Conservation (phyloP, 306 rosid genomes). For the Castanospermum australe region DNA sequence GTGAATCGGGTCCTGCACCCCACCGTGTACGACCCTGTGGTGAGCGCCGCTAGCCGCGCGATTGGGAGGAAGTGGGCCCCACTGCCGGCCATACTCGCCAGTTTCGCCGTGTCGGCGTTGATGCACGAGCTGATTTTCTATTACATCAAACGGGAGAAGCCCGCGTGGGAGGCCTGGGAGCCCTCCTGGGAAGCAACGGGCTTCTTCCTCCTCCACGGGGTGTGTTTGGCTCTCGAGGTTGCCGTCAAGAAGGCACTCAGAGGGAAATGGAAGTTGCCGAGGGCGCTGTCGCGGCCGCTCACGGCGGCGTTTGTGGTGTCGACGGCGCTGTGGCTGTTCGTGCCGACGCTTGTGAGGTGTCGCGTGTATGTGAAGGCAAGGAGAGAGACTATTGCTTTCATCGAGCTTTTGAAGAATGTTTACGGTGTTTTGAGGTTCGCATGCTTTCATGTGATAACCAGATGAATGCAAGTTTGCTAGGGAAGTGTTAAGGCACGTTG, state of each 20-base stretch:
- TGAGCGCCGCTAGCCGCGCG: background rate
- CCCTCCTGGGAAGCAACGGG: slow-evolving; percentile 38
- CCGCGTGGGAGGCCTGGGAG: slow-evolving; percentile 42
- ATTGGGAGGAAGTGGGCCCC: slow-evolving; percentile 34
- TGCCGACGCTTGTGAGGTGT: slow-evolving; percentile 35
- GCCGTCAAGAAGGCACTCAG: background rate
- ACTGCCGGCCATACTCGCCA: slow-evolving; percentile 2
- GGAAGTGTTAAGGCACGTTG: too few species aligned
- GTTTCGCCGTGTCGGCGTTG: slow-evolving; percentile 18
- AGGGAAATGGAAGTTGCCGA: slow-evolving; percentile 17
- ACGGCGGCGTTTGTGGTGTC: slow-evolving; percentile 11
- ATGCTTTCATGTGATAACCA: background rate
- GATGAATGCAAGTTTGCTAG: background rate
- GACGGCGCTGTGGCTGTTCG: slow-evolving; percentile 22
- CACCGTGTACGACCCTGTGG: slow-evolving; percentile 21
- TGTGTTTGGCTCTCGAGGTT: slow-evolving; percentile 22
- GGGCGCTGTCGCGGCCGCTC: background rate
- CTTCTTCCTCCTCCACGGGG: slow-evolving; percentile 35
- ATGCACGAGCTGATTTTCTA: slow-evolving; percentile 41
- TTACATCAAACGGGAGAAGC: slow-evolving; percentile 32
- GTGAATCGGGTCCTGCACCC: slow-evolving; percentile 34
- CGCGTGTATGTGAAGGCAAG: slow-evolving; percentile 22
- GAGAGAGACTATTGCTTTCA: slow-evolving; percentile 12
- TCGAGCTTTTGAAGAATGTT: background rate
- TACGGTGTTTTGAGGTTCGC: background rate